Evolutionary conservation across 2,329 filamentous ascomycete genomes (phyloP).

Genomic region (Pseudogymnoascus pannorum): DNA sequence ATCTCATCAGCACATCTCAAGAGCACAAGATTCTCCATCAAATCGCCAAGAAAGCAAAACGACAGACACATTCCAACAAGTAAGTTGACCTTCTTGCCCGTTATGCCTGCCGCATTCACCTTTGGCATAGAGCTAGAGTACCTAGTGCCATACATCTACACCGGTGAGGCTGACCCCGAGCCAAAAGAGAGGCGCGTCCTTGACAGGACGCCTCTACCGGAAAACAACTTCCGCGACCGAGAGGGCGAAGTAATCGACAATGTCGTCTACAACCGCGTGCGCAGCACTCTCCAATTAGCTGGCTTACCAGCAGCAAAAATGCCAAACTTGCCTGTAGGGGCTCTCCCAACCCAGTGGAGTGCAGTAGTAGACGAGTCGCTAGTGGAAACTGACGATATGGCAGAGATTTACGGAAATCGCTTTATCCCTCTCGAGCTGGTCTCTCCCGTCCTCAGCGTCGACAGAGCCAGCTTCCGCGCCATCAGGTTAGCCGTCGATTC

Average conservation of each 20-base stretch:
- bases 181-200: neutral
- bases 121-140: conserved; percentile 7
- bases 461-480: neutral
- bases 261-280: neutral
- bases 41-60: neutral
- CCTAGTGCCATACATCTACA: neutral
- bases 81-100: neutral
- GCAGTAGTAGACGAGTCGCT: neutral
- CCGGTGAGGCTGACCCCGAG: neutral
- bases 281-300: neutral
- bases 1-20: neutral
- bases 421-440: neutral
- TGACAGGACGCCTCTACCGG: neutral
- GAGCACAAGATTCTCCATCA: neutral
- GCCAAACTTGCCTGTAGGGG: neutral
- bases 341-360: neutral
- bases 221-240: neutral
- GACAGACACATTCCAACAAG: neutral
- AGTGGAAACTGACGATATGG: neutral
- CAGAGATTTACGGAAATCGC: neutral
- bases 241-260: neutral
- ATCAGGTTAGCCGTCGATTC: conserved; percentile 9
- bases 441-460: neutral
- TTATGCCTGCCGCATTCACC: neutral
- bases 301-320: neutral